phyloP scores from a whole-genome alignment of 2,329 filamentous ascomycete genomes.

The Chalaropsis ovoidea region DNA sequence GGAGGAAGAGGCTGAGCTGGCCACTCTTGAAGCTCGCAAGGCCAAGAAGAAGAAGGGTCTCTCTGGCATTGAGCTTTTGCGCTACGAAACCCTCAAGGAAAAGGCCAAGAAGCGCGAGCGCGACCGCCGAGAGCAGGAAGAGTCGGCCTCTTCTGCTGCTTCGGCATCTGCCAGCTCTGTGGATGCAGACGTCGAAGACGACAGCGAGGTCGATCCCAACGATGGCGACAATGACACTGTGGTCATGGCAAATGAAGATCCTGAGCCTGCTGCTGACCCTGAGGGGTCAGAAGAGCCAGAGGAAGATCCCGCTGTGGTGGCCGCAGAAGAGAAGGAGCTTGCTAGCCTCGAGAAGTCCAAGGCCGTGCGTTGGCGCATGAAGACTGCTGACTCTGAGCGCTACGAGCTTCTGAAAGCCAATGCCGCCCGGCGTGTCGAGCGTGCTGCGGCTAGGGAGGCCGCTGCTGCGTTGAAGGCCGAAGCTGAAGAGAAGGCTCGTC shows the following conservation, averaged over 20 bases:
- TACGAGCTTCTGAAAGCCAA: slow-evolving; percentile 17
- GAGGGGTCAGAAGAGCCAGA: slow-evolving; percentile 22
- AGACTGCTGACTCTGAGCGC: slow-evolving; percentile 13
- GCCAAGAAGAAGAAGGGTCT: slow-evolving; percentile 13
- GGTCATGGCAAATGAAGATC: slow-evolving; percentile 23
- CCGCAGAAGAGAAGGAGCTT: slow-evolving; percentile 20
- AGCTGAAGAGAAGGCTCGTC: slow-evolving; percentile 9
- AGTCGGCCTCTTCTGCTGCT: slow-evolving; percentile 22
- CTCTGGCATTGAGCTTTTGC: slow-evolving; percentile 3
- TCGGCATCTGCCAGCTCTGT: slow-evolving; percentile 13
- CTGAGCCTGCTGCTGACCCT: neutral
- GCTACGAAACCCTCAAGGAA: slow-evolving; percentile 19
- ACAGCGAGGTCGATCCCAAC: slow-evolving; percentile 13
- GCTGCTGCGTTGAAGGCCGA: slow-evolving; percentile 13
- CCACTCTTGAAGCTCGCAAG: slow-evolving; percentile 18
- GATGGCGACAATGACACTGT: slow-evolving; percentile 25
- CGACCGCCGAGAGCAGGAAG: slow-evolving; percentile 20
- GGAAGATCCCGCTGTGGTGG: slow-evolving; percentile 21
- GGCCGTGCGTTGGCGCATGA: slow-evolving; percentile 13
- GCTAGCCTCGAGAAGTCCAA: slow-evolving; percentile 16
- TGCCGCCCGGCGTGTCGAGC: slow-evolving; percentile 19
- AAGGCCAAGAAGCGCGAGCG: slow-evolving; percentile 16
- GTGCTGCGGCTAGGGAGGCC: slow-evolving; percentile 16
- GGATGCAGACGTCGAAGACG: slow-evolving; percentile 23
- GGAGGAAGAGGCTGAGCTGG: slow-evolving; percentile 20